Evolutionary conservation across 331 rosid species (phyloP), one percentile per base, ranked within the genome.

Genomic region (Prunus yedoensis): DNA sequence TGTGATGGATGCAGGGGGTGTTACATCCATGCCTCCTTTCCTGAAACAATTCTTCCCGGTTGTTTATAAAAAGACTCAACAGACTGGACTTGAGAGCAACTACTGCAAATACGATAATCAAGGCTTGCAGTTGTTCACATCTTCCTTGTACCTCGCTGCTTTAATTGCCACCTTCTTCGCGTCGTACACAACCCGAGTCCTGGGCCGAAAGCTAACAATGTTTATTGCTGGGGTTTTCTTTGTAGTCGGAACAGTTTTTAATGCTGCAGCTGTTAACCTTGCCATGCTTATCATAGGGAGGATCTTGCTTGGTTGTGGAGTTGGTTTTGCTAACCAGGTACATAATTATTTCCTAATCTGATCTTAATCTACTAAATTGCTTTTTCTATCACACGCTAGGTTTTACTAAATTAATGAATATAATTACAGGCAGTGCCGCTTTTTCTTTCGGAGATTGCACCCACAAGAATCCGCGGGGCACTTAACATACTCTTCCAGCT

Each of bases 31-130:
- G 94, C 90, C 91, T 6, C 25, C 68, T 5, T 91, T 91, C 69
- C 38, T 86, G 49, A 0, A 78, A 16, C 9, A 59, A 1, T 89
- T 91, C 71, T 91, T 89, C 54, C 94, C 94, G 0, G 66, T 11
- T 0, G 90, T 89, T 2, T 87, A 91, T 58, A 7, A 0, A 17
- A 89, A 43, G 49, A 83, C 66, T 5, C 82, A 85, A 30, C 21
- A 69, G 30, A 8, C 14, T 1, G 20, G 46, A 8, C 66, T 13
- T 3, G 89, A 86, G 0, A 86, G 91, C 71, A 93, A 93, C 67
- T 93, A 93, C 82, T 93, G 98, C 69, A 93, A 93, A 79, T 91
- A 93, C 59, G 84, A 93, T 58, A 89, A 88, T n/a, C 84, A 89
- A 53, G 58, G 53, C 7, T 77, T 91, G 3, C 97, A 93, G 21